Conservation (phyloP, 2,329 filamentous ascomycete species). For the Lasiodiplodia hormozganensis region DNA sequence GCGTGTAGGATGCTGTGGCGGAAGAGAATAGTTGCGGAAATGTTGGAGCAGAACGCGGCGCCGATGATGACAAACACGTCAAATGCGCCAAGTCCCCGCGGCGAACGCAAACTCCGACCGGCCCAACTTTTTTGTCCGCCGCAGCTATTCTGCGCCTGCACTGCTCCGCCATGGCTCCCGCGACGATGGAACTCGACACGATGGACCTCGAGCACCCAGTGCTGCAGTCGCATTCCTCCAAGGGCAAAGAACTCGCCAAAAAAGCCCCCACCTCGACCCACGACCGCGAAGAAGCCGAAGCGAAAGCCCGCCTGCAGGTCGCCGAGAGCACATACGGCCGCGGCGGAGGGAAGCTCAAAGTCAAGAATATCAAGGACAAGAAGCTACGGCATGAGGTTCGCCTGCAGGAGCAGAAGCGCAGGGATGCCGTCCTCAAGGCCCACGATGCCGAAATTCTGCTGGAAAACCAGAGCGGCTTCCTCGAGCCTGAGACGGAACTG, state of each 20-base stretch:
- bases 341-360: constrained; percentile 72
- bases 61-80: constrained; percentile 12
- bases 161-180: constrained; percentile 13
- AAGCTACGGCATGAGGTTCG: constrained; percentile 85
- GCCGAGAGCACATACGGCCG: constrained; percentile 77
- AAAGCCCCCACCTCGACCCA: constrained; percentile 21
- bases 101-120: constrained; percentile 19
- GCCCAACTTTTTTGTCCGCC: constrained; percentile 23
- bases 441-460: constrained; percentile 96
- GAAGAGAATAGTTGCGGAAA: constrained; percentile 12
- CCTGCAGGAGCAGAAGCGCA: constrained; percentile 80
- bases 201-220: neutral
- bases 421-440: constrained; percentile 79
- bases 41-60: constrained; percentile 23
- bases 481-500: constrained; percentile 86
- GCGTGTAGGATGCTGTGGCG: neutral
- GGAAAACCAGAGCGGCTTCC: constrained; percentile 83
- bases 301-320: constrained; percentile 42
- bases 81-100: constrained; percentile 17
- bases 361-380: constrained; percentile 81
- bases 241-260: constrained; percentile 16
- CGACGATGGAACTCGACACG: constrained; percentile 2
- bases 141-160: neutral
- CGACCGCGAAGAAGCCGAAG: constrained; percentile 35
- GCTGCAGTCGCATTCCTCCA: neutral